Evolutionary conservation across 2,329 filamentous ascomycete species (phyloP).

Genomic region (Phialophora expanda): DNA sequence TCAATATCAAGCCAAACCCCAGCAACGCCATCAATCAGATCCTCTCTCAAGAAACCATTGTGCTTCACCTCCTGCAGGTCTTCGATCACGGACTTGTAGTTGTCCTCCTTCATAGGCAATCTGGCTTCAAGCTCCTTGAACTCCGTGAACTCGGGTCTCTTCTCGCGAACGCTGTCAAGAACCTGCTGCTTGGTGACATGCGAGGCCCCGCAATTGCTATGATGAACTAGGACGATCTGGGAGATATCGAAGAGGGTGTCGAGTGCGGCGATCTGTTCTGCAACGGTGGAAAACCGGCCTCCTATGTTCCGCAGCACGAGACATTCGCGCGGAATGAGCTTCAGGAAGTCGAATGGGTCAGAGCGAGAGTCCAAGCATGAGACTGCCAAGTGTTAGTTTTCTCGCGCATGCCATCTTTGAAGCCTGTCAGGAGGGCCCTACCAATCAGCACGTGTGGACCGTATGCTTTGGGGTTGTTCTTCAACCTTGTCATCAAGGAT

Average conservation of each 20-base stretch:
- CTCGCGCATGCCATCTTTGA: neutral
- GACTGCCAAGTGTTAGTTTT: constrained; percentile 7
- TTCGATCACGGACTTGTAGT: constrained; percentile 10
- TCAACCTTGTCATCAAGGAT: constrained; percentile 10
- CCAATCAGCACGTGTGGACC: constrained; percentile 22
- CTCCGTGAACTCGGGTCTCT: constrained; percentile 20
- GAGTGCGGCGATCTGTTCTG: constrained; percentile 22
- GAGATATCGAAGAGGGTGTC: constrained; percentile 22
- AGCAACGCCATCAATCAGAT: constrained; percentile 20
- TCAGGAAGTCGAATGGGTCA: constrained; percentile 21
- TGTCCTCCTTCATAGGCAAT: constrained; percentile 20
- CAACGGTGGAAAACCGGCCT: constrained; percentile 20
- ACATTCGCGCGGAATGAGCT: constrained; percentile 14
- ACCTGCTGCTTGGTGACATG: constrained; percentile 17
- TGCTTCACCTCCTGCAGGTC: constrained; percentile 17
- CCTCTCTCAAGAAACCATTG: constrained; percentile 17
- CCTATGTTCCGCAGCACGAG: constrained; percentile 20
- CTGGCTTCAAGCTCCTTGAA: constrained; percentile 8
- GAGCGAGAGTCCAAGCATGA: constrained; percentile 25
- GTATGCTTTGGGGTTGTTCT: constrained; percentile 18
- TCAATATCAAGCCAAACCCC: constrained; percentile 25
- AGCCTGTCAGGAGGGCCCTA: neutral
- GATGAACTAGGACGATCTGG: constrained; percentile 23
- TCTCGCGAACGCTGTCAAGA: constrained; percentile 7
- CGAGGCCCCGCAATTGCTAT: constrained; percentile 24